Percentiles rank a stretch among this genome's conserved stretches.
Conservation (phyloP, 139 green algal genomes). For the Tetradesmus obliquus region DNA sequence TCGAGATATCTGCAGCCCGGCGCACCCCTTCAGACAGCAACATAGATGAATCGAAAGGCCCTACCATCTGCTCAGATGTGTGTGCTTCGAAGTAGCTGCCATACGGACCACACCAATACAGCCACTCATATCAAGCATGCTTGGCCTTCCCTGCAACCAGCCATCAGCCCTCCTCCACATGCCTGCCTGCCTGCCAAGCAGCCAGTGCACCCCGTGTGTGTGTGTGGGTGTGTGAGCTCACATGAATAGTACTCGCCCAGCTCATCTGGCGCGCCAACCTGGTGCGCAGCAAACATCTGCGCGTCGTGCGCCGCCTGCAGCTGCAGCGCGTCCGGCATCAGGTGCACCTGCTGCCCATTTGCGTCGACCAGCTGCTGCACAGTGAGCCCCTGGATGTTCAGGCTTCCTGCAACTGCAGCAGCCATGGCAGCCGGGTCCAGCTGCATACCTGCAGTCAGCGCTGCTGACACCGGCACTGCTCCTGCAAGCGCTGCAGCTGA, state of each 20-base stretch:
- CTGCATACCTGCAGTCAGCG: background rate
- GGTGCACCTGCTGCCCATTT: constrained; percentile 24
- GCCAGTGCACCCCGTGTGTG: too few relatives aligned
- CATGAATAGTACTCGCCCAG: background rate
- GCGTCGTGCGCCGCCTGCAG: constrained; percentile 25
- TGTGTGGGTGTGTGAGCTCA: background rate
- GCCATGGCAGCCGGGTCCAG: background rate
- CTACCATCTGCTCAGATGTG: background rate
- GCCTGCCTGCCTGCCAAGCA: too few relatives aligned
- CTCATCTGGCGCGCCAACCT: background rate
- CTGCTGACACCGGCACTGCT: constrained; percentile 1
- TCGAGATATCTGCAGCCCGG: too few relatives aligned
- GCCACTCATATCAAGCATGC: too few relatives aligned
- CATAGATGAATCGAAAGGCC: background rate
- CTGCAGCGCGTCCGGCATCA: constrained; percentile 34
- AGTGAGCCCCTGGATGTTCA: constrained; percentile 5
- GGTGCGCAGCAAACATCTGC: background rate
- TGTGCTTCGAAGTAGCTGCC: background rate
- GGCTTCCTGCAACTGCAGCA: constrained; percentile 9
- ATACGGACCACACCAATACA: background rate
- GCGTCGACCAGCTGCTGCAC: background rate
- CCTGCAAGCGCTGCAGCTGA: constrained; percentile 17
- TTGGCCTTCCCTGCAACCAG: too few relatives aligned
- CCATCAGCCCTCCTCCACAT: too few relatives aligned
- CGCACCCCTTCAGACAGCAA: background rate